Base-by-base conservation (phyloP, 163 green algal species). In the Chloromonas sp. region DNA sequence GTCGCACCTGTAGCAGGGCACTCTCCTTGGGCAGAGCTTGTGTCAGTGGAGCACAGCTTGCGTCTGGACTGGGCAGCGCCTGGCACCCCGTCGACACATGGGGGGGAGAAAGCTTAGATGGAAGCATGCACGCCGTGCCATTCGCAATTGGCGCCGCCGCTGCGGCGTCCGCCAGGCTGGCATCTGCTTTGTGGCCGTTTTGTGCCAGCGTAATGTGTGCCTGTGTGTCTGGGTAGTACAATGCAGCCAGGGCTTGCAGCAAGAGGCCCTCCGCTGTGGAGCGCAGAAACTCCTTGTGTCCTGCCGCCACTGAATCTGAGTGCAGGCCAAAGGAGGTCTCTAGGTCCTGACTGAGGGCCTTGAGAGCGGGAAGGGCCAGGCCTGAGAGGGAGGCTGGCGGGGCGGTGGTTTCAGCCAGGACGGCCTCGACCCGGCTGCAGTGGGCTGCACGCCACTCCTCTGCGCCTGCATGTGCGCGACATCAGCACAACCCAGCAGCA, bases 221-320 rank as follows among this genome's bases (percentile, higher is more conserved):
- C 36, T 36, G 36, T 36, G 36, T 36, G 36, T 36, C 36, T 36
- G 36, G 36, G 36, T 36, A 36, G 36, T 36, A 36, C 36, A 88
- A 58, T 0, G 87, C 82, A 2, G 81, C 83, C 57, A 94, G 70
- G 3, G 81, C 89, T 66, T 92, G 86, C 62, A 91, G 86, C 71
- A 94, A 82, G 60, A 93, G 71, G 15, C 90, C 91, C 83, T 93
- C 87, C 2, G 87, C 87, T 3, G 86, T 83, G 14, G 71, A 70
- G 76, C 79, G 15, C 36, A 80, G 79, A 66, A 83, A 84, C 11
- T 82, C 66, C 1, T 61, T 58, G 66, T 74, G 66, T 11, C 11
- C 66, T 5, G 66, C 5, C 5, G 66, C 5, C 5, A 11, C 5
- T 5, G 66, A 5, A 15, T 11, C 66, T 15, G 5, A 5, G 5